Base-by-base conservation (phyloP, 2,329 filamentous ascomycete species). In the Stemphylium beticola region DNA sequence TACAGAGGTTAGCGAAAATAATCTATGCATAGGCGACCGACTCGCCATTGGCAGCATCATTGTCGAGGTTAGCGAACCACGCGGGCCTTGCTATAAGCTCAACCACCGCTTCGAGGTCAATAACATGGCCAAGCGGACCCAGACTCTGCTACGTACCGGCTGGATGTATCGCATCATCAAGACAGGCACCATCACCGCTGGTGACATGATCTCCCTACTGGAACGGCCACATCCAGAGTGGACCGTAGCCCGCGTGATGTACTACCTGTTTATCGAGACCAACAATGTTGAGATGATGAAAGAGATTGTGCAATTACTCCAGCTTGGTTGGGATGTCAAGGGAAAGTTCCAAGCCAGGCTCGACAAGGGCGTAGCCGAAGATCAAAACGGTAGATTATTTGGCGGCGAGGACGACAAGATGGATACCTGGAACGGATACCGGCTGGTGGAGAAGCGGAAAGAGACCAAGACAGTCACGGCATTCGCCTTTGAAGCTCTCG, bases 81-180 rank as follows among this genome's bases (percentile, higher is more conserved):
- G 87, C 14, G 82, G 85, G 60, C 87, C 87, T 9, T 89, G 87
- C 74, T 89, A 83, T 75, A 89, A 89, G 67, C 79, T 89, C 8
- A 89, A 89, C 66, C 86, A 88, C 62, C 84, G 86, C 1, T 89
- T 89, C 69, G 79, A 82, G 31, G 74, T 87, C 9, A 84, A 84
- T 62, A 82, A 86, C 56, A 87, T 89, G 71, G 83, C 86, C 4
- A 82, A 82, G 0, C 76, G 79, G 17, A 83, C 84, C 0, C 86
- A 83, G 72, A 78, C 80, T 57, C 76, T 76, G 2, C 83, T 83
- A 53, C 81, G 86, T 1, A 88, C 85, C 0, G 87, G 87, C 0
- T 89, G 86, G 86, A 84, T 88, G 66, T 88, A 88, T 60, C 81
- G 86, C 2, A 82, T 89, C 1, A 66, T 88, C 14, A 74, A 76